phyloP scores from a whole-genome alignment of 257 asterid genomes.

The Cinchona pubescens region DNA sequence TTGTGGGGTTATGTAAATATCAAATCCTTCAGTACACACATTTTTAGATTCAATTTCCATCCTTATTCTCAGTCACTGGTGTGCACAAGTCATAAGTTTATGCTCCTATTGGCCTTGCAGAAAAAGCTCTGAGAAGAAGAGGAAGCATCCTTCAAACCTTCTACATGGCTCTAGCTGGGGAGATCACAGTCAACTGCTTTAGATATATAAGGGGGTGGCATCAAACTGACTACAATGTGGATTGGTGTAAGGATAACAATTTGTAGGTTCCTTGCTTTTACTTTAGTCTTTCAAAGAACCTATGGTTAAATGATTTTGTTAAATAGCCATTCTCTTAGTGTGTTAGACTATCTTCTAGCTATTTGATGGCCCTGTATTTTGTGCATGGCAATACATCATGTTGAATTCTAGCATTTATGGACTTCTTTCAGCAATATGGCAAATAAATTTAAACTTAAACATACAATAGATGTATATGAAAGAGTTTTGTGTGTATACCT shows the following conservation, averaged over 20 bases:
- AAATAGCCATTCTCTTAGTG: too few species aligned
- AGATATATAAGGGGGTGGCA: conserved; percentile 88
- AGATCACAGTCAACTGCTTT: conserved; percentile 92
- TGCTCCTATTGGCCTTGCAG: conserved; percentile 36
- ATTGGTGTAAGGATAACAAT: conserved; percentile 88
- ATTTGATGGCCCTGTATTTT: not conserved
- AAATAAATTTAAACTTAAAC: too few species aligned
- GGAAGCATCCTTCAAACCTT: conserved; percentile 75
- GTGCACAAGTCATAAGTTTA: too few species aligned
- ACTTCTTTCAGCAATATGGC: too few species aligned
- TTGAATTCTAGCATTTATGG: too few species aligned
- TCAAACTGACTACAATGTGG: conserved; percentile 52
- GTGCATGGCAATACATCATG: not conserved
- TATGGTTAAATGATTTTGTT: not conserved
- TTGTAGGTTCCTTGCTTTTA: conserved; percentile 53
- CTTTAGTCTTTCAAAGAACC: not conserved
- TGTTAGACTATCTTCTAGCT: not conserved
- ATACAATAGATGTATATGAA: too few species aligned
- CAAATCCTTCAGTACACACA: too few species aligned
- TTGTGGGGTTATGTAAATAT: too few species aligned
- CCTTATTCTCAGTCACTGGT: too few species aligned
- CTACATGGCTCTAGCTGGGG: conserved; percentile 96
- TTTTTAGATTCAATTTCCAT: too few species aligned
- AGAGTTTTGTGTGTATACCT: too few species aligned
- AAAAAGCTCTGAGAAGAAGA: conserved; percentile 62